Conservation (phyloP, 192 early-diverging fungal genomes). For the Linnemannia elongata region DNA sequence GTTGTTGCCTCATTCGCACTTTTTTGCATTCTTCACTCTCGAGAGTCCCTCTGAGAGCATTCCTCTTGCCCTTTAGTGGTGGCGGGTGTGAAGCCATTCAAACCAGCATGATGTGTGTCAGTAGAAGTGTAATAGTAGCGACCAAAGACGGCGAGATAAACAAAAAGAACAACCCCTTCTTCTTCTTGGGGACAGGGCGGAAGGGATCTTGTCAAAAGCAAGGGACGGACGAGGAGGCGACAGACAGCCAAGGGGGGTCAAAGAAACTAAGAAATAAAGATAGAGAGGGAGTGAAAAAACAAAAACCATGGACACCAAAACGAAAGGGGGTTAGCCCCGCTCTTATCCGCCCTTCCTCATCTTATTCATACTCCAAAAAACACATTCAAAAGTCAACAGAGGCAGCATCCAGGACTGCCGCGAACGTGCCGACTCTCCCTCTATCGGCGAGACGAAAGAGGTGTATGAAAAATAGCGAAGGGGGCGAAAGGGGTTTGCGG, state of each 20-base stretch:
- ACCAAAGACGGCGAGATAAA: background rate
- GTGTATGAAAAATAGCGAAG: background rate
- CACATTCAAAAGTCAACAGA: background rate
- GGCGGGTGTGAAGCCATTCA: background rate
- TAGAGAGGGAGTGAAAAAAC: no score
- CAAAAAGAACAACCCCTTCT: background rate
- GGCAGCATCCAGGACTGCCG: background rate
- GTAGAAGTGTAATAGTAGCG: background rate
- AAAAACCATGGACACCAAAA: background rate
- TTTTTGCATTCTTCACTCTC: background rate
- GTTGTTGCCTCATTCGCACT: no score
- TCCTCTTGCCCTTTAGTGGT: background rate
- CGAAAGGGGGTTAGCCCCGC: background rate
- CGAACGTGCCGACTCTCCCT: background rate
- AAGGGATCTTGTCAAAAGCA: background rate
- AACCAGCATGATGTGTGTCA: background rate
- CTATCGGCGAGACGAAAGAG: background rate
- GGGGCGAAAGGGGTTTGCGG: slow-evolving; percentile 1
- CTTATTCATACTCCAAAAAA: background rate
- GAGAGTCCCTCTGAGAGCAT: background rate
- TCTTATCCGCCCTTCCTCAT: background rate
- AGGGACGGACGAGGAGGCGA: background rate
- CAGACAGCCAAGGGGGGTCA: no score
- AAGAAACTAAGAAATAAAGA: background rate
- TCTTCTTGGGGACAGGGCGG: background rate